Conservation (phyloP, 441 rosid genomes). For the California macrophylla region DNA sequence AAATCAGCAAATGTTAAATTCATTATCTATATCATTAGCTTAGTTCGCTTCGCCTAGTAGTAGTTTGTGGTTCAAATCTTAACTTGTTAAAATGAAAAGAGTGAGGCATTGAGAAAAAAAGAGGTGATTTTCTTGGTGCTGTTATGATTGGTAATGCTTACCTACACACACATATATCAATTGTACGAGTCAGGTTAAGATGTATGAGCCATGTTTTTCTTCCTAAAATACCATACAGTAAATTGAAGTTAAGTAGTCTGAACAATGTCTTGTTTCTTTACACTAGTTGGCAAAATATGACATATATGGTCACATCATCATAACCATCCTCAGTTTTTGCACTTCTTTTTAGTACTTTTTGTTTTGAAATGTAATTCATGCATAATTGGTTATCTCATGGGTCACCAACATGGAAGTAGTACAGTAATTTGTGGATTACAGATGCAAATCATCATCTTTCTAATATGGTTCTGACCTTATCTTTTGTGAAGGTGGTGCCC, state of each 20-base stretch:
- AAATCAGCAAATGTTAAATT: background rate
- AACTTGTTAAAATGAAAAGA: background rate
- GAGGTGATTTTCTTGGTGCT: background rate
- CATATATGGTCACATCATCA: background rate
- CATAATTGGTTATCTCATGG: background rate
- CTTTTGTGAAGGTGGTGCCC: constrained; percentile 66
- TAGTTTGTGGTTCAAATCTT: background rate
- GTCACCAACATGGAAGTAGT: background rate
- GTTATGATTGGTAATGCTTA: background rate
- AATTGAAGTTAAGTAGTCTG: background rate
- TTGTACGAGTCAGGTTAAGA: background rate
- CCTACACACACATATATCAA: background rate
- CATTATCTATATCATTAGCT: background rate
- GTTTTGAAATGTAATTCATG: background rate
- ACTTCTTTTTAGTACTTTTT: background rate
- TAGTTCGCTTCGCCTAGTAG: background rate
- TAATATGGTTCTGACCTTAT: constrained; percentile 10
- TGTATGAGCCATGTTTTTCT: background rate
- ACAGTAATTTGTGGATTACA: constrained; percentile 11
- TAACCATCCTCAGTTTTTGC: background rate
- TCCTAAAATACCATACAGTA: background rate
- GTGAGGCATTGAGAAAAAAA: background rate
- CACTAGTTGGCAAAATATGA: background rate
- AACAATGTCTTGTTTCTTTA: background rate
- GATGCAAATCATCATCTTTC: constrained; percentile 1